These are phyloP conservation scores for Eucalyptus coolabah DNA, from an alignment of 345 rosid genomes.

Conservation along the genomic window DNA sequence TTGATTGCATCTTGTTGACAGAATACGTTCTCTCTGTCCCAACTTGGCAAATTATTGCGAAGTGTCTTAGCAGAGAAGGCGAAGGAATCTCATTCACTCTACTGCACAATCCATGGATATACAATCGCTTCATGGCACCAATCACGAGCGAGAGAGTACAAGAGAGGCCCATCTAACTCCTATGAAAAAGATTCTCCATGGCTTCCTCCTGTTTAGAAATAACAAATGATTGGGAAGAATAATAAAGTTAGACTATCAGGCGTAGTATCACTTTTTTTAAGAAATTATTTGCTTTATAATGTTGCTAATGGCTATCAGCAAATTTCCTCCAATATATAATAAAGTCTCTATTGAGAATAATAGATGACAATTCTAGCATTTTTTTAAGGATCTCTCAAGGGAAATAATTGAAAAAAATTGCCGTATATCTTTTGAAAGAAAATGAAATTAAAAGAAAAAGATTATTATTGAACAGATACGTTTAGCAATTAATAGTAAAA, in stretches of 20 bases:
- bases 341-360: accelerated
- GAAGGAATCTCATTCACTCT: not conserved
- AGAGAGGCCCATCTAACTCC: not conserved
- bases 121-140: not conserved
- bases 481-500: too few species aligned
- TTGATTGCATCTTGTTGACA: not conserved
- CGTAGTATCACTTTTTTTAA: accelerated
- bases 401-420: too few species aligned
- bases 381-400: accelerated
- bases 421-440: too few species aligned
- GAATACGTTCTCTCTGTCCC: not conserved
- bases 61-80: not conserved
- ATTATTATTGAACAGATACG: too few species aligned
- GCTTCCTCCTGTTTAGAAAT: not conserved
- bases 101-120: not conserved
- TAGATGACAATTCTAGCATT: too few species aligned
- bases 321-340: too few species aligned
- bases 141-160: not conserved
- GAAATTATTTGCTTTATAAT: accelerated
- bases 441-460: too few species aligned
- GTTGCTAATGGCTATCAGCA: accelerated
- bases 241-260: accelerated
- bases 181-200: not conserved
- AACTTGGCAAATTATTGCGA: not conserved
- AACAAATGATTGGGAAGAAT: too few species aligned